Evolutionary conservation across 306 rosid genomes (phyloP).

Genomic region (Leucaena leucocephala): DNA sequence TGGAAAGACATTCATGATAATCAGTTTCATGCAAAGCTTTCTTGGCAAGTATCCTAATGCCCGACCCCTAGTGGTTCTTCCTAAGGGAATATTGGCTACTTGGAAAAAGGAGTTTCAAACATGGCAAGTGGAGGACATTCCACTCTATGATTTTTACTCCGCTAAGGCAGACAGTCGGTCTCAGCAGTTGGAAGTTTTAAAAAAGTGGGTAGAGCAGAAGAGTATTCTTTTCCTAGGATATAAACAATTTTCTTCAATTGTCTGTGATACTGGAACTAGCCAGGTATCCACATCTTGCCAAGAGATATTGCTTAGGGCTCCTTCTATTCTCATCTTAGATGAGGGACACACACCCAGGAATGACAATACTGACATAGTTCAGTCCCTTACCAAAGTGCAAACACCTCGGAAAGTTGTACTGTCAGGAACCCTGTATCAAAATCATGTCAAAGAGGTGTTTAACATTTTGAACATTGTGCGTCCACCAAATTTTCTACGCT

Average conservation of each 20-base stretch:
- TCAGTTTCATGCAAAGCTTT: conserved; percentile 96
- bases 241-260: conserved; percentile 81
- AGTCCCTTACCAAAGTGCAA: conserved; percentile 71
- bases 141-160: conserved; percentile 72
- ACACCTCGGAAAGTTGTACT: conserved; percentile 88
- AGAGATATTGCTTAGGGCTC: conserved; percentile 69
- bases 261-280: conserved; percentile 58
- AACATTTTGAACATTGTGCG: conserved; percentile 81
- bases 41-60: conserved; percentile 86
- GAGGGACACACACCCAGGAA: conserved; percentile 98
- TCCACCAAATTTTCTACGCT: conserved; percentile 78
- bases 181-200: conserved; percentile 77
- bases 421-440: conserved; percentile 93
- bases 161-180: conserved; percentile 76
- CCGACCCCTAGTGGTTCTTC: conserved; percentile 90
- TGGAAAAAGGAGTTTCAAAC: conserved; percentile 88
- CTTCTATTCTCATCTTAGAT: conserved; percentile 82
- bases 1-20: conserved; percentile 95
- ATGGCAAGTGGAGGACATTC: conserved; percentile 95
- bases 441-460: conserved; percentile 90
- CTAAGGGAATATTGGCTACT: conserved; percentile 87
- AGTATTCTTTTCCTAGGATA: conserved; percentile 93
- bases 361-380: conserved; percentile 82
- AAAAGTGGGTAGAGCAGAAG: conserved; percentile 66
- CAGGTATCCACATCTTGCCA: conserved; percentile 52